A percentile compares a stretch with the other conserved stretches of the same genome.
phyloP scores from a whole-genome alignment of 805 yeast genomes.

The Barnettozyma sucrosica region DNA sequence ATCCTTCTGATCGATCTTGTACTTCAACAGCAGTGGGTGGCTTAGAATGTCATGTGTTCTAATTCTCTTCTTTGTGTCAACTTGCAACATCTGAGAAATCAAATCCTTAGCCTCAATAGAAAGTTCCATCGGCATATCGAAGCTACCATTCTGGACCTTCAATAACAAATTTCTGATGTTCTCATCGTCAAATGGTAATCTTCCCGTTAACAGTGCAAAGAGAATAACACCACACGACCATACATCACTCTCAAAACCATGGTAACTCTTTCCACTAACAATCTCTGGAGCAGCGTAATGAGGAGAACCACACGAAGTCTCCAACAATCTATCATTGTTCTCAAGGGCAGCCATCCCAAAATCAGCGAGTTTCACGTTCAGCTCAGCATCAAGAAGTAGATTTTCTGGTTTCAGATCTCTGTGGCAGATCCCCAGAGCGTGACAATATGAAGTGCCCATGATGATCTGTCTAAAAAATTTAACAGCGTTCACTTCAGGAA shows the following conservation, averaged over 20 bases:
- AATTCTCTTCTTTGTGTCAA: slow-evolving; percentile 67
- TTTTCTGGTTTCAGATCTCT: slow-evolving; percentile 83
- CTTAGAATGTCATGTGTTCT: slow-evolving; percentile 57
- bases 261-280: slow-evolving; percentile 70
- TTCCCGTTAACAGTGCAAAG: slow-evolving; percentile 74
- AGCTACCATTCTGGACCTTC: slow-evolving; percentile 73
- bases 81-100: slow-evolving; percentile 57
- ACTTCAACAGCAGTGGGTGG: slow-evolving; percentile 79
- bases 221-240: slow-evolving; percentile 87
- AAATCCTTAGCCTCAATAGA: slow-evolving; percentile 64
- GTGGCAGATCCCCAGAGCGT: slow-evolving; percentile 74
- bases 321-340: slow-evolving; percentile 60
- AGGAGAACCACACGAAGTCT: slow-evolving; percentile 83
- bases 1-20: slow-evolving; percentile 30
- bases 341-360: slow-evolving; percentile 89
- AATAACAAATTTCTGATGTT: slow-evolving; percentile 63
- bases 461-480: slow-evolving; percentile 73
- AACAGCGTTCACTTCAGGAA: slow-evolving; percentile 69
- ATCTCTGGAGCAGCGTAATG: slow-evolving; percentile 89
- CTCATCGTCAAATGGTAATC: slow-evolving; percentile 80
- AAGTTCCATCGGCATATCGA: slow-evolving; percentile 62
- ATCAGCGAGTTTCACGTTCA: slow-evolving; percentile 74
- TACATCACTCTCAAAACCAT: slow-evolving; percentile 80
- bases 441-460: slow-evolving; percentile 76
- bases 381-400: slow-evolving; percentile 57